Base-by-base conservation (phyloP, 2,329 filamentous ascomycete genomes). In the Alternaria panax region DNA sequence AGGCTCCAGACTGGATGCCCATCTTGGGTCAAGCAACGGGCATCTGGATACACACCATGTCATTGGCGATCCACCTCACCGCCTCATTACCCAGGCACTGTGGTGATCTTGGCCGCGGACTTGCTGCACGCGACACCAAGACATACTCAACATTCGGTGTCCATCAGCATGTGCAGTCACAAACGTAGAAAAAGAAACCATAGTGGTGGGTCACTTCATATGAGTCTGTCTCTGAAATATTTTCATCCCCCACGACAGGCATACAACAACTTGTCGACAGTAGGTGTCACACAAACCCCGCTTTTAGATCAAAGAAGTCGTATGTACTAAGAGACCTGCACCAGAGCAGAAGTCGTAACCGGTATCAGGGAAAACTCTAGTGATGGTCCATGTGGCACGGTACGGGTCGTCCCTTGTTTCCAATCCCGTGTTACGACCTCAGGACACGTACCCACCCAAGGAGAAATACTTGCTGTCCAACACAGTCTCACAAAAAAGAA, bases 41-140 rank as follows among this genome's bases (percentile, higher is more conserved):
- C 5, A 7, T 30, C 43, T 32, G 28, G 12, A 18, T 12, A 16
- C 41, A 24, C 27, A 42, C 46, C 36, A 56, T 59, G 25, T 30
- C 24, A 43, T 46, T 32, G 8, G 45, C 45, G 32, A 41, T 27
- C 27, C 46, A 56, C 41, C 52, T 38, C 57, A 43, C 46, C 41
- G 32, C 27, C 40, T 40, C n/a, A 25, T 38, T 24, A 9, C 9
- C 8, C 36, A 22, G 18, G 28, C 42, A n/a, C 7, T 14, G 36
- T 43, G 12, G 25, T 47, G 27, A 30, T 48, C 28, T 48, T 46
- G 45, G 50, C 42, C 11, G 30, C 43, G 24, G 55, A 38, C 50
- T 40, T 43, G 5, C 45, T 38, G 32, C 38, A 54, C 45, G 22
- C 28, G 25, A 40, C 38, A 54, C 42, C 43, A 51, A 55, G 38